These are phyloP conservation scores for Aspergillus piperis DNA, from an alignment of 2,329 filamentous ascomycete species.

Conservation along the genomic window DNA sequence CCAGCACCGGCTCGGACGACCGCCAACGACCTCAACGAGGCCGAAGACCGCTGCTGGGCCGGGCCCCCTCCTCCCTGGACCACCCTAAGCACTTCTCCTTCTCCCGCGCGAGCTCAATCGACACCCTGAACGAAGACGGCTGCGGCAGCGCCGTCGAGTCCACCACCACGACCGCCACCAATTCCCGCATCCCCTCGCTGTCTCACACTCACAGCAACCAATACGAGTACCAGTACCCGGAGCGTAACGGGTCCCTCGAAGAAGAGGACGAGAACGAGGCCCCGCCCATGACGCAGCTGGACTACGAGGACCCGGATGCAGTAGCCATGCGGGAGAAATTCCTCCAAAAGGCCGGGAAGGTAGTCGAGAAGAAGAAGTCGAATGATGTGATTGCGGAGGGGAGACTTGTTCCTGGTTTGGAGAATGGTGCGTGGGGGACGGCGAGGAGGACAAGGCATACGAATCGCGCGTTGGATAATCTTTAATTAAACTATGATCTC, in stretches of 20 bases:
- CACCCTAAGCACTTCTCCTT: conserved; percentile 15
- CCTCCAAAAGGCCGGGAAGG: conserved; percentile 47
- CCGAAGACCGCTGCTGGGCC: conserved; percentile 44
- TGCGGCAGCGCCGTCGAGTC: conserved; percentile 41
- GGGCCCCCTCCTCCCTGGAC: conserved; percentile 42
- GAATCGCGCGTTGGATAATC: conserved; percentile 24
- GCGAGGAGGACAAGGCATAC: conserved; percentile 39
- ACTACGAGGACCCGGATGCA: conserved; percentile 54
- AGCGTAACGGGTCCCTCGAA: conserved; percentile 13
- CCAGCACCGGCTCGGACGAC: conserved; percentile 15
- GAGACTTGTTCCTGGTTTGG: conserved; percentile 32
- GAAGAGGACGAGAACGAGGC: conserved; percentile 36
- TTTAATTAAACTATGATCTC: not conserved
- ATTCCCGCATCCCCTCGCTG: not conserved
- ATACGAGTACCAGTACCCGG: conserved; percentile 33
- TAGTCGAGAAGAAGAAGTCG: conserved; percentile 37
- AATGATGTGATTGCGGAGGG: conserved; percentile 4
- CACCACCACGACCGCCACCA: conserved; percentile 21
- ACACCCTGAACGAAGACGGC: conserved; percentile 50
- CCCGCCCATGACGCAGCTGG: conserved; percentile 49
- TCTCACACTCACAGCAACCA: conserved; percentile 17
- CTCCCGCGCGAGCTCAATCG: conserved; percentile 53
- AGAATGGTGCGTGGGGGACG: conserved; percentile 37
- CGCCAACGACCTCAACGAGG: conserved; percentile 25
- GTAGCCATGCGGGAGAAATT: conserved; percentile 59